Evolutionary conservation across 257 asterid genomes (phyloP), one percentile per base, ranked within the genome.

Genomic region (Primulina huaijiensis): DNA sequence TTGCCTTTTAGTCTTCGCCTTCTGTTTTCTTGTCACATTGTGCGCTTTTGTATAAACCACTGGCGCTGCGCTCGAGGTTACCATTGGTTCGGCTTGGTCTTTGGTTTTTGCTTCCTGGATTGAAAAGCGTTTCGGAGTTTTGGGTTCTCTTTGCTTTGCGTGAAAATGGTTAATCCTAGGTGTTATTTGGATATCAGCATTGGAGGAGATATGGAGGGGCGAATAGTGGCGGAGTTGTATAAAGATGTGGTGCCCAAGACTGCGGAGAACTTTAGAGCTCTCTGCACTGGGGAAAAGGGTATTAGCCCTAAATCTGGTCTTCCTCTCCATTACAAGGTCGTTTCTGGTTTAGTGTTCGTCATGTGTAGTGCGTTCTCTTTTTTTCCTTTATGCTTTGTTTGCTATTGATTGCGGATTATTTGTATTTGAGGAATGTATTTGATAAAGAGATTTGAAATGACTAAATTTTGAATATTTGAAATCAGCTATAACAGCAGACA

Each of bases 261-360:
- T 20, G 92, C 88, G 2, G 97, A 90, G 74, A 90, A 90, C 76
- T 90, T 90, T 72, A 80, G 97, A 81, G 95, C 97, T 40, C 88
- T 90, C 53, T 90, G 97, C 73, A 88, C 93, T 27, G 97, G 95
- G 27, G 97, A 90, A 83, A 90, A 75, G 69, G 97, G 97, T 77
- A 68, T 82, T 67, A 86, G 92, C 14, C 84, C 88, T 23, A 80
- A 68, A 71, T 84, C 88, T 55, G 89, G 85, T 38, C 76, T 82
- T 7, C 89, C 93, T 70, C 93, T 90, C 60, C 95, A 88, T 79
- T 88, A 74, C 83, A 88, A 88, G 95, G 97, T 90, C 8, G 16
- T 58, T 38, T 58, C 75, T 60, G 20, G 31, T 60, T 57, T 27
- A 2, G 30, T 27, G 30, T 27, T 27, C 30, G 30, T 27, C 63